These are phyloP conservation scores for Rhizopogon vulgaris DNA, from an alignment of 768 basidiomycete genomes.

Conservation along the genomic window DNA sequence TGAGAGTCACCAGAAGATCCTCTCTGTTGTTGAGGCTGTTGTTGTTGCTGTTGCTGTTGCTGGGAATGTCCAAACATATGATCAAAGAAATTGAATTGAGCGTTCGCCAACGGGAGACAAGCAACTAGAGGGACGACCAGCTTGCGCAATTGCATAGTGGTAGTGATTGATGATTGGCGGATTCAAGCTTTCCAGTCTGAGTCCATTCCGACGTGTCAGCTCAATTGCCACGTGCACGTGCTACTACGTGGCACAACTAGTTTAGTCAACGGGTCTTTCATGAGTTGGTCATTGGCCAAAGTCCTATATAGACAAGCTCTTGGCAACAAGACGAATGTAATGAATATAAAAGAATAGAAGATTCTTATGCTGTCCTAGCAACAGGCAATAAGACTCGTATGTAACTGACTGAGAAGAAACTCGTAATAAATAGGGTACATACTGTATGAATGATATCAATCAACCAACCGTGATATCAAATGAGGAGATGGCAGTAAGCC, in stretches of 20 bases:
- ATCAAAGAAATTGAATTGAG: conserved; percentile 79
- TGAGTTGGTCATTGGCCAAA: too few species aligned
- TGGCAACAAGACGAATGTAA: neutral
- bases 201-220: too few species aligned
- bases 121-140: conserved; percentile 10
- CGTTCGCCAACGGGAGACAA: conserved; percentile 31
- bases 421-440: neutral
- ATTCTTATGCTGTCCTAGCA: neutral
- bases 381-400: neutral
- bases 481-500: neutral
- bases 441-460: neutral
- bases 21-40: conserved; percentile 24
- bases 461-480: neutral
- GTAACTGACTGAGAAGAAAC: neutral
- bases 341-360: neutral
- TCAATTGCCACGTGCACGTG: neutral
- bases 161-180: neutral
- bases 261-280: too few species aligned
- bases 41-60: conserved; percentile 53
- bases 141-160: conserved; percentile 10
- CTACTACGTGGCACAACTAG: too few species aligned
- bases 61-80: conserved; percentile 63
- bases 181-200: too few species aligned
- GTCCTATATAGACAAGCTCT: too few species aligned
- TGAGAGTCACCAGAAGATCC: conserved; percentile 40